Base-by-base conservation (phyloP, 2,329 filamentous ascomycete genomes). In the Aureobasidium sp. region DNA sequence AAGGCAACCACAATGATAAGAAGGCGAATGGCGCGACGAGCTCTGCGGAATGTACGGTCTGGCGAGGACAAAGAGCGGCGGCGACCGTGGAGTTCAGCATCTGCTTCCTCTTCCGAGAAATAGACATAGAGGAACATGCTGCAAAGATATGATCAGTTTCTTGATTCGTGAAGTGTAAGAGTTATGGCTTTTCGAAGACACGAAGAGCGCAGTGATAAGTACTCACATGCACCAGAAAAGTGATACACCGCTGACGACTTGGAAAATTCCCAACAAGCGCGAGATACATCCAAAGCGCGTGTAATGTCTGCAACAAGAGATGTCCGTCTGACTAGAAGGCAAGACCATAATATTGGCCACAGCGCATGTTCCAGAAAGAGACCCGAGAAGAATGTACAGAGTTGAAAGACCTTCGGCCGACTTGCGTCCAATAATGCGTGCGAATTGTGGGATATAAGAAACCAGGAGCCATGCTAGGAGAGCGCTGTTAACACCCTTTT, bases 351-450 rank as follows among this genome's bases (percentile, higher is more conserved):
- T 95, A 64, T 95, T 95, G 59, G 86, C 87, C 63, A 96, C 84
- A 25, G 87, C 85, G 44, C 86, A 86, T 12, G 90, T 95, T 58
- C 87, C 87, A 1, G 88, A 94, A 1, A 90, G 91, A 30, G 86
- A 87, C 54, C 90, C 90, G 19, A 96, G 81, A 2, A 96, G 80
- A 60, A 96, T 82, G 63, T 95, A 96, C 68, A 90, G 90, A 3
- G 90, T 90, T 16, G 89, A 95, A 57, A 96, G 90, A 58, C 90
- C 91, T 69, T 93, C 90, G 14, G 90, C 91, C 11, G 88, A 93
- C 56, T 84, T 81, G 54, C 89, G 82, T 39, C 80, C 77, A 60
- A 95, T 87, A 69, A 96, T 96, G 62, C 90, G 87, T 67, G 86
- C 81, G 70, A 95, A 90, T 67, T 96, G 90, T 1, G 90, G 90